phyloP scores from a whole-genome alignment of 1,284 basidiomycete species.

The Pascua sp. region DNA sequence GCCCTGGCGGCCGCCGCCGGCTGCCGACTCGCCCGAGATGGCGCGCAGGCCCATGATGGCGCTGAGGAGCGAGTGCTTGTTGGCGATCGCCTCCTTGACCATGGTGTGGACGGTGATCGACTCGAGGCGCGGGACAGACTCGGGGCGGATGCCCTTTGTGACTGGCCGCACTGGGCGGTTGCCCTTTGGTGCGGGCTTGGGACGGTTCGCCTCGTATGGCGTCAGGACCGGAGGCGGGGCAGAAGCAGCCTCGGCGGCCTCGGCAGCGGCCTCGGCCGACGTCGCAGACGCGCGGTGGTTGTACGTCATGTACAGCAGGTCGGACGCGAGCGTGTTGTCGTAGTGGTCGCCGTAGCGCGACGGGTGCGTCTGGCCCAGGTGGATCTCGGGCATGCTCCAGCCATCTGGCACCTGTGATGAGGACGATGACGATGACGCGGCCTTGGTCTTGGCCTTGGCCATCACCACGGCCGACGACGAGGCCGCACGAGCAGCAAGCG shows the following conservation, averaged over 20 bases:
- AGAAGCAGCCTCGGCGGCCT: neutral
- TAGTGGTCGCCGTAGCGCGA: slow-evolving; percentile 83
- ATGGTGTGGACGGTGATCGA: slow-evolving; percentile 80
- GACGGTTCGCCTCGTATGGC: slow-evolving; percentile 49
- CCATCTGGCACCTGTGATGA: slow-evolving; percentile 5
- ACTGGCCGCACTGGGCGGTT: slow-evolving; percentile 43
- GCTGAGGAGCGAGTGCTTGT: slow-evolving; percentile 72
- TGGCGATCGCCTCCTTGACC: slow-evolving; percentile 72
- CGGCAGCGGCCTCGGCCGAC: slow-evolving; percentile 8
- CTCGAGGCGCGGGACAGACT: slow-evolving; percentile 72
- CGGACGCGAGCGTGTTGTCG: slow-evolving; percentile 71
- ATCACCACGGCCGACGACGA: slow-evolving; percentile 6
- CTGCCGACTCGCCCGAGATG: slow-evolving; percentile 75
- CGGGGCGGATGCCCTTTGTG: slow-evolving; percentile 56
- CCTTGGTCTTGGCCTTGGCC: neutral
- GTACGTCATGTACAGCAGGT: slow-evolving; percentile 95
- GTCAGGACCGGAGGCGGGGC: slow-evolving; percentile 33
- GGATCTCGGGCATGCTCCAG: slow-evolving; percentile 38
- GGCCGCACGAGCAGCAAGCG: slow-evolving; percentile 6
- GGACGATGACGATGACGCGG: slow-evolving; percentile 2
- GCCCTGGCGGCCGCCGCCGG: slow-evolving; percentile 65
- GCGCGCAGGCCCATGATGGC: slow-evolving; percentile 83
- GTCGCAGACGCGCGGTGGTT: slow-evolving; percentile 57
- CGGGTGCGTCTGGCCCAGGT: slow-evolving; percentile 60
- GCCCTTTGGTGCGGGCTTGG: slow-evolving; percentile 39